phyloP scores from a whole-genome alignment of 2,329 filamentous ascomycete species.

The Fusarium brevicatenulatum region DNA sequence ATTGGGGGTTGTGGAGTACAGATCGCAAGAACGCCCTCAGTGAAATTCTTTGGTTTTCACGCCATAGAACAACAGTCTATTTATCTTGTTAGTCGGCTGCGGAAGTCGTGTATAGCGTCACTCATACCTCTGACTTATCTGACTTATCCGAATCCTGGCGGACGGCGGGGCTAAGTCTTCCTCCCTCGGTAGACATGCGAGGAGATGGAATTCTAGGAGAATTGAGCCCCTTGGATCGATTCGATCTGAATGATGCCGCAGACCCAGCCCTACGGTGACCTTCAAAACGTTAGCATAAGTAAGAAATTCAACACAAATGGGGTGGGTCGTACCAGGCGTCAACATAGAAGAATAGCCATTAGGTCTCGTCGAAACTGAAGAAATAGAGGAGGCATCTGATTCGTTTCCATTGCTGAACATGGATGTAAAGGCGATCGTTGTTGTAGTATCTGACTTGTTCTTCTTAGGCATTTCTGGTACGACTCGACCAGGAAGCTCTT shows the following conservation, averaged over 20 bases:
- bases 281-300: conserved; percentile 23
- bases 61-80: conserved; percentile 72
- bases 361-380: conserved; percentile 76
- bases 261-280: conserved; percentile 43
- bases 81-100: conserved; percentile 41
- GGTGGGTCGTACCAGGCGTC: conserved; percentile 38
- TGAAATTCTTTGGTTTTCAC: conserved; percentile 91
- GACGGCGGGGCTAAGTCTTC: conserved; percentile 43
- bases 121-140: conserved; percentile 43
- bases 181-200: conserved; percentile 48
- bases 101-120: no score
- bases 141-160: conserved; percentile 38
- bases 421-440: conserved; percentile 66
- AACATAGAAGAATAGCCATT: conserved; percentile 42
- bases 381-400: conserved; percentile 82
- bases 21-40: conserved; percentile 90
- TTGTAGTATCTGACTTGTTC: conserved; percentile 82
- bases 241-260: conserved; percentile 47
- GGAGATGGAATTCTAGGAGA: conserved; percentile 46
- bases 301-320: not conserved
- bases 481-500: conserved; percentile 90
- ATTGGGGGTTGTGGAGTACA: conserved; percentile 83
- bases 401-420: conserved; percentile 69
- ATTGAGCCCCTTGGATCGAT: conserved; percentile 44
- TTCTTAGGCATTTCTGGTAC: conserved; percentile 88